These are phyloP conservation scores for Ophiocordyceps camponoti-saundersi DNA, from an alignment of 2,329 filamentous ascomycete species.

Conservation along the genomic window DNA sequence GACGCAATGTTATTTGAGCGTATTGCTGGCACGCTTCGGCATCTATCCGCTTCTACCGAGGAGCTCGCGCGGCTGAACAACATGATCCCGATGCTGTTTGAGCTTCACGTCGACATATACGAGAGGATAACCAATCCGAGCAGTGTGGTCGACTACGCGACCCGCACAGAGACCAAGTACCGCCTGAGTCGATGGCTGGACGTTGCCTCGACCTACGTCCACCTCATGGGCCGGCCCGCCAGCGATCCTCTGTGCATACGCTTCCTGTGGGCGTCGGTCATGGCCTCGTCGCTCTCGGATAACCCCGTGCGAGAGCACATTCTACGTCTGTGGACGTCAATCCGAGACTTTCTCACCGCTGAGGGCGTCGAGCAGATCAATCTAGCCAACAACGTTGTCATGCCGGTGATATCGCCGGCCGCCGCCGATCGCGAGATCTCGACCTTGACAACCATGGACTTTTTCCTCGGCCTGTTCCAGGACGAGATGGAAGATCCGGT, in stretches of 20 bases:
- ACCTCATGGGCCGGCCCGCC: constrained; percentile 13
- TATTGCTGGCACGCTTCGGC: constrained; percentile 23
- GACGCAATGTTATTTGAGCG: constrained; percentile 35
- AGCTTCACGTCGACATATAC: constrained; percentile 44
- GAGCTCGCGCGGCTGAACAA: constrained; percentile 18
- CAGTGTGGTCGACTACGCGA: constrained; percentile 31
- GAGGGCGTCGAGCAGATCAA: constrained; percentile 28
- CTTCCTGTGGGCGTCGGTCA: constrained; percentile 40
- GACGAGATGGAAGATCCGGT: constrained; percentile 67
- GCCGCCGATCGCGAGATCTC: constrained; percentile 83
- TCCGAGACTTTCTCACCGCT: constrained; percentile 31
- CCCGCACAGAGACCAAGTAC: constrained; percentile 29
- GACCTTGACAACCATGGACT: constrained; percentile 88
- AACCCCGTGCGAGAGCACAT: constrained; percentile 38
- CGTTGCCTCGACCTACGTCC: constrained; percentile 28
- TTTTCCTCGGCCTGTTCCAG: constrained; percentile 80
- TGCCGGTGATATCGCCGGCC: constrained; percentile 70
- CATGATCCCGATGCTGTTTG: constrained; percentile 41
- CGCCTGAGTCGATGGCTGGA: constrained; percentile 35
- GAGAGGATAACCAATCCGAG: constrained; percentile 40
- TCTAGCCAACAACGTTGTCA: constrained; percentile 71
- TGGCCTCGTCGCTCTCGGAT: constrained; percentile 32
- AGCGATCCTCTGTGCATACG: constrained; percentile 28
- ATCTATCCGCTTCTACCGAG: constrained; percentile 8
- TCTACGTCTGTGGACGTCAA: constrained; percentile 39